Percentiles rank a stretch among this genome's conserved stretches.
phyloP scores from a whole-genome alignment of 169 alveolate genomes.

The Plasmodium falciparum region DNA sequence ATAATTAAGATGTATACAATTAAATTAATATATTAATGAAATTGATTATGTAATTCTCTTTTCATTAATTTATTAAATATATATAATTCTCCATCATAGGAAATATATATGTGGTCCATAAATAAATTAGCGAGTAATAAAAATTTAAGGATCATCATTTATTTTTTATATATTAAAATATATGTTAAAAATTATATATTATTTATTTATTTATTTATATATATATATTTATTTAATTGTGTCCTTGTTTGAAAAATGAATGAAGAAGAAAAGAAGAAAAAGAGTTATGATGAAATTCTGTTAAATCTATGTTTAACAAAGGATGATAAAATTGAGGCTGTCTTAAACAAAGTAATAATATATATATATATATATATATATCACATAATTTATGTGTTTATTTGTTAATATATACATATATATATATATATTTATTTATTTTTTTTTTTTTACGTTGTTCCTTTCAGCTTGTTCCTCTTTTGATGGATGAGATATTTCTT shows the following conservation, averaged over 20 bases:
- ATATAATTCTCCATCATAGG: too few relatives aligned
- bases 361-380: neutral
- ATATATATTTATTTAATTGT: conserved; percentile 16
- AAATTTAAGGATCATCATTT: too few relatives aligned
- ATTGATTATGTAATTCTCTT: too few relatives aligned
- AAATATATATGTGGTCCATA: too few relatives aligned
- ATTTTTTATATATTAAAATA: too few relatives aligned
- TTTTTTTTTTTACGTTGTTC: neutral
- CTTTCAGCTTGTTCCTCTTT: conserved; percentile 39
- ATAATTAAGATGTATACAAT: too few relatives aligned
- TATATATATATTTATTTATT: too few relatives aligned
- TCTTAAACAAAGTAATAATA: conserved; percentile 54
- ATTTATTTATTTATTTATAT: neutral
- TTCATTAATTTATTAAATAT: too few relatives aligned
- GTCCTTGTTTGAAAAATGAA: conserved; percentile 30
- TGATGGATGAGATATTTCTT: conserved; percentile 29
- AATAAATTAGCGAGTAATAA: too few relatives aligned
- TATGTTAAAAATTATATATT: neutral
- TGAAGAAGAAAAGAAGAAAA: conserved; percentile 42
- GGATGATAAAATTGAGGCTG: conserved; percentile 62
- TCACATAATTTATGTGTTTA: neutral
- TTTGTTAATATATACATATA: conserved; percentile 2
- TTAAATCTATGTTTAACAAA: conserved; percentile 50
- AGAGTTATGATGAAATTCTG: conserved; percentile 46
- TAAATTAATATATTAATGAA: too few relatives aligned